A percentile compares a stretch with the other conserved stretches of the same genome.
Evolutionary conservation across 2,329 filamentous ascomycete species (phyloP).

Genomic region (Scortechinia acanthostroma): DNA sequence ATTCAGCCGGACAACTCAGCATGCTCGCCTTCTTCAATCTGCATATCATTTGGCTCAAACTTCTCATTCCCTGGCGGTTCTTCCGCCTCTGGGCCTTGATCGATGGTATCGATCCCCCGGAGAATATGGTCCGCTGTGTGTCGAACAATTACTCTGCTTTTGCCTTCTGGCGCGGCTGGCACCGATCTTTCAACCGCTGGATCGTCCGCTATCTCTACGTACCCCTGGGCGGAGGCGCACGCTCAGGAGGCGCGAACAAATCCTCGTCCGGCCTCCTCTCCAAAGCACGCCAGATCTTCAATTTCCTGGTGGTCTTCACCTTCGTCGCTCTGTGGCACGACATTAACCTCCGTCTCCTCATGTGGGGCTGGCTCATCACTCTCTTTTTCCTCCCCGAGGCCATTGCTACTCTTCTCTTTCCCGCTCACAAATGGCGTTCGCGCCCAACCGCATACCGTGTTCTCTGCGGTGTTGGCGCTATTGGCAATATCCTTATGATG

Average conservation of each 20-base stretch:
- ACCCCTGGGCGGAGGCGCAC: constrained; percentile 66
- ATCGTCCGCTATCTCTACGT: constrained; percentile 88
- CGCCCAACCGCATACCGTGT: constrained; percentile 70
- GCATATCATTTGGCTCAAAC: constrained; percentile 94
- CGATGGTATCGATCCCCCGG: constrained; percentile 87
- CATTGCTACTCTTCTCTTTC: constrained; percentile 66
- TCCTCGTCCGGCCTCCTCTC: constrained; percentile 31
- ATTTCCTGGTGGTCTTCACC: constrained; percentile 81
- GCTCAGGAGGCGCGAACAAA: constrained; percentile 25
- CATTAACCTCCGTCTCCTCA: constrained; percentile 79
- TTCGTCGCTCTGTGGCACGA: constrained; percentile 99
- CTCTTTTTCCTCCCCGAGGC: constrained; percentile 90
- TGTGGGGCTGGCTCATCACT: constrained; percentile 96
- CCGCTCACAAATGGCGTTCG: constrained; percentile 61
- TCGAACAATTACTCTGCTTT: constrained; percentile 87
- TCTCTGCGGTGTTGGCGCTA: constrained; percentile 72
- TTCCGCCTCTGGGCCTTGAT: constrained; percentile 93
- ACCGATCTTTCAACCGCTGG: constrained; percentile 92
- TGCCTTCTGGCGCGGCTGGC: constrained; percentile 94
- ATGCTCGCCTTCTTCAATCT: constrained; percentile 94
- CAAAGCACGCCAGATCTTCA: constrained; percentile 53
- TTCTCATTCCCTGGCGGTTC: constrained; percentile 93
- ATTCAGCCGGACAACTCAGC: constrained; percentile 79
- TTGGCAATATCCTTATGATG: constrained; percentile 86
- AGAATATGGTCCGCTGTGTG: constrained; percentile 97